Conservation (phyloP, 768 basidiomycete genomes). For the Infundibulicybe gibba region DNA sequence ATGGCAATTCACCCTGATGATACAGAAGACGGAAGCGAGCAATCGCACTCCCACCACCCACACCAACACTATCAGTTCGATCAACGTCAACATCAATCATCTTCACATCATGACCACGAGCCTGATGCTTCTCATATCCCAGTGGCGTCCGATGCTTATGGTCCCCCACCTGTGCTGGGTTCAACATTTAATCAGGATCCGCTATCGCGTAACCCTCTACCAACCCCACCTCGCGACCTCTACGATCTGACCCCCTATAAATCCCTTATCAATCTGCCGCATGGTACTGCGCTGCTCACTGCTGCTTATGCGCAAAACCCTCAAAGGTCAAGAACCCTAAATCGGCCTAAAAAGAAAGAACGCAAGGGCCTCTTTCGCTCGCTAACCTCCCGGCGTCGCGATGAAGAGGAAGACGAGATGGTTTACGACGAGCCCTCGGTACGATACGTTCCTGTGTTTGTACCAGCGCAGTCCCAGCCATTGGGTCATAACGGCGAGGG, state of each 20-base stretch:
- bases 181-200: neutral
- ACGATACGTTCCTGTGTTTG: constrained; percentile 21
- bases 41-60: neutral
- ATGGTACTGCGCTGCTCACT: constrained; percentile 35
- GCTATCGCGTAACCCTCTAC: constrained; percentile 53
- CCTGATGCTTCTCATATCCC: too few relatives aligned
- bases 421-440: constrained; percentile 10
- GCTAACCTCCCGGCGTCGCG: constrained; percentile 26
- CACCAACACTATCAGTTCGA: neutral
- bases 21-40: too few relatives aligned
- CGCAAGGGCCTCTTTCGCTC: constrained; percentile 42
- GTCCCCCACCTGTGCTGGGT: neutral
- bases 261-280: constrained; percentile 48
- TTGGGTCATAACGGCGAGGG: neutral
- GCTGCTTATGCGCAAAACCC: constrained; percentile 18
- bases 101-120: neutral
- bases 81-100: neutral
- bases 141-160: neutral
- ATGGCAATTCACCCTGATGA: too few relatives aligned
- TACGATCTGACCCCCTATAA: constrained; percentile 58
- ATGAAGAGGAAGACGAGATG: constrained; percentile 3
- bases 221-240: constrained; percentile 56
- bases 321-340: neutral
- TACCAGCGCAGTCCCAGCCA: constrained; percentile 6
- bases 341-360: constrained; percentile 26